Percentiles rank a stretch among this genome's conserved stretches.
Conservation (phyloP, 192 early-diverging fungal genomes). For the Endogone sp. region DNA sequence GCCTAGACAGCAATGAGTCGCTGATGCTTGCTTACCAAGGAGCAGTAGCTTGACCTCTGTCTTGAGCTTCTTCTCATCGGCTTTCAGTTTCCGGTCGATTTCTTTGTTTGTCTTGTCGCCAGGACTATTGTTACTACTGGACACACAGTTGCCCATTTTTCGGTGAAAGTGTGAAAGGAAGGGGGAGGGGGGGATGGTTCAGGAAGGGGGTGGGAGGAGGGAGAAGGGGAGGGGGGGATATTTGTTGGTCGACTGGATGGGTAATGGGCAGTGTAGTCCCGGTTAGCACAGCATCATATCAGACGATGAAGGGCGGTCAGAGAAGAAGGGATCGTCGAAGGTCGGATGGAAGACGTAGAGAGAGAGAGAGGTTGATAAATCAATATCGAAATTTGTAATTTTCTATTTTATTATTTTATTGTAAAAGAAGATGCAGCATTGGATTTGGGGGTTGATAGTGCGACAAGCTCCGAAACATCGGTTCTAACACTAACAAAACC, state of each 20-base stretch:
- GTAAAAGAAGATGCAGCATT: background rate
- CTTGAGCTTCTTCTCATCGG: constrained; percentile 26
- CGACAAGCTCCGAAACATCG: background rate
- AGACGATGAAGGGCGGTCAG: too few species aligned
- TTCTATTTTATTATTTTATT: background rate
- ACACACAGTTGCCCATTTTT: constrained; percentile 4
- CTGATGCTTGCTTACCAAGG: constrained; percentile 16
- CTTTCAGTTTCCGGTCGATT: constrained; percentile 29
- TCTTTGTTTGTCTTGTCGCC: constrained; percentile 3
- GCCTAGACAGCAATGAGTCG: too few species aligned
- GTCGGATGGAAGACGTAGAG: background rate
- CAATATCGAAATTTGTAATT: background rate
- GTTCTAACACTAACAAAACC: too few species aligned
- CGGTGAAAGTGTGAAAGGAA: background rate
- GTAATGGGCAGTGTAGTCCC: too few species aligned
- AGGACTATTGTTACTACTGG: background rate
- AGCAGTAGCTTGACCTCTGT: constrained; percentile 32
- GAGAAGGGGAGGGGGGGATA: background rate
- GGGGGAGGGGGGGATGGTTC: too few species aligned
- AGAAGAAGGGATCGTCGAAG: too few species aligned
- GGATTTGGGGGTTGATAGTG: background rate
- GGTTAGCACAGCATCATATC: background rate
- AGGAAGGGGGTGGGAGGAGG: background rate
- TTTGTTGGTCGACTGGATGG: background rate
- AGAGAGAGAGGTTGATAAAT: background rate